Conservation (phyloP, 768 basidiomycete genomes). For the Xanthoconium stramineum region DNA sequence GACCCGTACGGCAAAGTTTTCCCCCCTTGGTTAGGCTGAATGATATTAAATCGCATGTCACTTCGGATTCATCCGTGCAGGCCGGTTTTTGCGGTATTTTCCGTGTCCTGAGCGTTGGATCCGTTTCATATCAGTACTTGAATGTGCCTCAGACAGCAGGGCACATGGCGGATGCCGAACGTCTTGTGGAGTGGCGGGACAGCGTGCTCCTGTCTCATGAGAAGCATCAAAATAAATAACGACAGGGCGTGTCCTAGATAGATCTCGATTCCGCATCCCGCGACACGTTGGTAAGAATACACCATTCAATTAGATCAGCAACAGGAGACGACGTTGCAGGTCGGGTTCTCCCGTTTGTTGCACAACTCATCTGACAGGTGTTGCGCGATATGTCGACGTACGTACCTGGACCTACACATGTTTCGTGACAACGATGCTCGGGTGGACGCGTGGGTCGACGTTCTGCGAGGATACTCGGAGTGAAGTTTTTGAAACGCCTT, state of each 20-base stretch:
- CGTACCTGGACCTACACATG: no score
- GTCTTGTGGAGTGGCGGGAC: background rate
- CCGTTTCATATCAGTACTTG: slow-evolving; percentile 7
- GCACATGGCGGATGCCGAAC: background rate
- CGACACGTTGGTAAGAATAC: background rate
- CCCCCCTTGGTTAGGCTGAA: background rate
- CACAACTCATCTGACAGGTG: no score
- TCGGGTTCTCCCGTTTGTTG: slow-evolving; percentile 3
- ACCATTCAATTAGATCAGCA: no score
- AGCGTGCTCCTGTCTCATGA: background rate
- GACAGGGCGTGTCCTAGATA: background rate
- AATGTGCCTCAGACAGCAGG: no score
- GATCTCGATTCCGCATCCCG: background rate
- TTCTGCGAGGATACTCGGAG: no score
- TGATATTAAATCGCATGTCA: background rate
- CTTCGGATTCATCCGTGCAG: background rate
- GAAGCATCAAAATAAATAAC: background rate
- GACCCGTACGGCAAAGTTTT: background rate
- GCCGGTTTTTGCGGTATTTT: background rate
- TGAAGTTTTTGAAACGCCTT: no score
- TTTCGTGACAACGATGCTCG: no score
- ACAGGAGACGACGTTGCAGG: background rate
- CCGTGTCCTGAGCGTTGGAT: background rate
- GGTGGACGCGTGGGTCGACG: no score
- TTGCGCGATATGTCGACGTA: no score